A percentile compares a stretch with the other conserved stretches of the same genome.
Evolutionary conservation across 148 eudicot species (phyloP).

Genomic region (Rhododendron henanense): DNA sequence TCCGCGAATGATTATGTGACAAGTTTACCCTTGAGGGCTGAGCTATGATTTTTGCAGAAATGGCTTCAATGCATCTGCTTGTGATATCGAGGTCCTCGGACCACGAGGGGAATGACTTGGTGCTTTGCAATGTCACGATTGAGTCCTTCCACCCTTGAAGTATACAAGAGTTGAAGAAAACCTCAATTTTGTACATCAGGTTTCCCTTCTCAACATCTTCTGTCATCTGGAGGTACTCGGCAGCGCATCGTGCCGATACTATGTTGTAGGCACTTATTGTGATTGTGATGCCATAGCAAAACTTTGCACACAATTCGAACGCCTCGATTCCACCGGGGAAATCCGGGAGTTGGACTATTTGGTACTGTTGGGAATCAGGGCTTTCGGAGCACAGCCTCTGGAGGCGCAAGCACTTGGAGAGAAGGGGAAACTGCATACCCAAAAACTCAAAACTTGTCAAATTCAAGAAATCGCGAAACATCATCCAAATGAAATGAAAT

Average conservation of each 20-base stretch:
- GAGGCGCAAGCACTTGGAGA: conserved; percentile 68
- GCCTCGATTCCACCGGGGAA: conserved; percentile 82
- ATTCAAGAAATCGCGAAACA: not conserved
- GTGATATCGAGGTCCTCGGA: conserved; percentile 75
- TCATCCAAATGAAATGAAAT: not conserved
- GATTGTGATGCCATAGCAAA: conserved; percentile 89
- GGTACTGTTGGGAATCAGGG: conserved; percentile 52
- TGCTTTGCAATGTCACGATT: conserved; percentile 55
- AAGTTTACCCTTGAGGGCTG: conserved; percentile 46
- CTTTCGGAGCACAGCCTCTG: conserved; percentile 66
- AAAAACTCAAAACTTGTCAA: conserved; percentile 1
- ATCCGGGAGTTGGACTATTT: conserved; percentile 73
- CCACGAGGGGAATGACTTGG: conserved; percentile 52
- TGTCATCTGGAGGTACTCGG: conserved; percentile 85
- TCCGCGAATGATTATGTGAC: conserved; percentile 42
- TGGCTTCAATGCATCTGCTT: conserved; percentile 65
- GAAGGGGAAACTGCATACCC: conserved; percentile 67
- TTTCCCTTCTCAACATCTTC: conserved; percentile 92
- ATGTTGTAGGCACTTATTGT: conserved; percentile 82
- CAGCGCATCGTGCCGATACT: conserved; percentile 64
- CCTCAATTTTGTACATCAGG: conserved; percentile 65
- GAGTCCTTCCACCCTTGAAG: conserved; percentile 90
- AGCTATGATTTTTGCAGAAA: conserved; percentile 49
- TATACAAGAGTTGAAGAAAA: conserved; percentile 76
- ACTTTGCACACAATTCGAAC: conserved; percentile 87